Evolutionary conservation across 192 early-diverging fungal species (phyloP).

Genomic region (Coemansia sp.): DNA sequence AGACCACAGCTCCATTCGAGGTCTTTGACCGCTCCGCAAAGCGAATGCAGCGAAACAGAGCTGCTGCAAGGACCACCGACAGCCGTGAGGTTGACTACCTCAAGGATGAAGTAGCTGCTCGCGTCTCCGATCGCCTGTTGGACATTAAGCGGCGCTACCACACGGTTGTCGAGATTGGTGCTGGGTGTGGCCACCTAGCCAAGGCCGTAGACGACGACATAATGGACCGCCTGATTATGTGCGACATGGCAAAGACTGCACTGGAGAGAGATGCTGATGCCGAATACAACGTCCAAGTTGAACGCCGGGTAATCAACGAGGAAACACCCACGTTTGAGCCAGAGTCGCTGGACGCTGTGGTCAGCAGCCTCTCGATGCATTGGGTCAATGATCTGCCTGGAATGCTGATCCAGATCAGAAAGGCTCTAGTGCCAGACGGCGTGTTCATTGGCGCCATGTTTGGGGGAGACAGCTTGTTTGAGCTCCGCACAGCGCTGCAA

Average conservation of each 20-base stretch:
- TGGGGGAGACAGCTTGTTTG: constrained; percentile 95
- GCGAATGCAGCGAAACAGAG: constrained; percentile 71
- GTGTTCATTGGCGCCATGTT: constrained; percentile 92
- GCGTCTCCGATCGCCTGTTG: constrained; percentile 83
- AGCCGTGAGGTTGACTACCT: constrained; percentile 85
- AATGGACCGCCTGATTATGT: constrained; percentile 80
- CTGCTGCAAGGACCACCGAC: constrained; percentile 55
- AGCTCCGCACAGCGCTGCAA: constrained; percentile 85
- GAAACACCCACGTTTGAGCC: constrained; percentile 77
- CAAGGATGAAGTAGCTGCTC: constrained; percentile 83
- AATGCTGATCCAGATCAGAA: constrained; percentile 78
- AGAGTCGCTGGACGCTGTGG: constrained; percentile 81
- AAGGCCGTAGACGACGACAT: constrained; percentile 81
- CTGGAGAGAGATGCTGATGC: constrained; percentile 44
- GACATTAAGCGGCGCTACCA: constrained; percentile 88
- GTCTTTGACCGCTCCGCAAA: constrained; percentile 85
- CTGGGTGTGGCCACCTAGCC: constrained; percentile 82
- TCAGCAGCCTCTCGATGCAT: constrained; percentile 83
- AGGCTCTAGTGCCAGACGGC: constrained; percentile 84
- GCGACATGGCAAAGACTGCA: constrained; percentile 70
- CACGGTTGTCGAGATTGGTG: constrained; percentile 84
- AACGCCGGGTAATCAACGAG: constrained; percentile 80
- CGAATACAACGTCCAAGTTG: constrained; percentile 66
- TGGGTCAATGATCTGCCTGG: constrained; percentile 96
- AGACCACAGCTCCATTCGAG: constrained; percentile 42